Conservation (phyloP, 139 green algal genomes). For the Chlorella sorokiniana region DNA sequence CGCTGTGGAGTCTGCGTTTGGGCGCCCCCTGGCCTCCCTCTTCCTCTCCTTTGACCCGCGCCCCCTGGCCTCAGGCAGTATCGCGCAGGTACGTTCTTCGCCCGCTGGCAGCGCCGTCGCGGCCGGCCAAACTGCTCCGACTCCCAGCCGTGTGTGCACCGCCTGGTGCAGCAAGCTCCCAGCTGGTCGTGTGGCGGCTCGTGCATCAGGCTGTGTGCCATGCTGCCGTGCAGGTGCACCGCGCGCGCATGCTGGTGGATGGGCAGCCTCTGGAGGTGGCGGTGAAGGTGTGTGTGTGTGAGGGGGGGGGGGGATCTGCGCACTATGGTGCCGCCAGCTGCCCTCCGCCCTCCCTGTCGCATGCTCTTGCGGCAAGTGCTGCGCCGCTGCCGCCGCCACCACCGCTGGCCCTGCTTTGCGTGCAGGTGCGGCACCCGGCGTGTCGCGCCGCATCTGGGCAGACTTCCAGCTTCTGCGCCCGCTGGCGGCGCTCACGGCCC, state of each 20-base stretch:
- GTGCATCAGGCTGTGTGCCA: not conserved
- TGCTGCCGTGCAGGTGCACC: conserved; percentile 68
- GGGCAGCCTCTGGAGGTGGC: conserved; percentile 27
- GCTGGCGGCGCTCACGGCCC: conserved; percentile 51
- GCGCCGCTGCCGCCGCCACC: not conserved
- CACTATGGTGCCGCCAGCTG: not conserved
- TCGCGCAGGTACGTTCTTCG: conserved; percentile 85
- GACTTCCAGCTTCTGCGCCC: conserved; percentile 91
- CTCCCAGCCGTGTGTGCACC: no score
- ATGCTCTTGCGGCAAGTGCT: not conserved
- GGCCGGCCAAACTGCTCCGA: no score
- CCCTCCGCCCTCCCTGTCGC: not conserved
- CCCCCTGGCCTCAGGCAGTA: conserved; percentile 87
- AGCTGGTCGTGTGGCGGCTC: not conserved
- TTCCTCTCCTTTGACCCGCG: conserved; percentile 85
- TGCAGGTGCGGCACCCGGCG: conserved; percentile 90
- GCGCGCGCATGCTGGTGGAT: conserved; percentile 47
- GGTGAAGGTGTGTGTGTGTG: conserved; percentile 64
- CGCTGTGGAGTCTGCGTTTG: conserved; percentile 76
- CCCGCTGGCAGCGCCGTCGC: no score
- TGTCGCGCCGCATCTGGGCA: conserved; percentile 72
- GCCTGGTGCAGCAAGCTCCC: no score
- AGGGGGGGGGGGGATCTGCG: not conserved
- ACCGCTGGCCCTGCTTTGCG: not conserved
- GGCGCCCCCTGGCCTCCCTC: conserved; percentile 65